Evolutionary conservation across 805 yeast species (phyloP).

Genomic region (Teunomyces tritomae): DNA sequence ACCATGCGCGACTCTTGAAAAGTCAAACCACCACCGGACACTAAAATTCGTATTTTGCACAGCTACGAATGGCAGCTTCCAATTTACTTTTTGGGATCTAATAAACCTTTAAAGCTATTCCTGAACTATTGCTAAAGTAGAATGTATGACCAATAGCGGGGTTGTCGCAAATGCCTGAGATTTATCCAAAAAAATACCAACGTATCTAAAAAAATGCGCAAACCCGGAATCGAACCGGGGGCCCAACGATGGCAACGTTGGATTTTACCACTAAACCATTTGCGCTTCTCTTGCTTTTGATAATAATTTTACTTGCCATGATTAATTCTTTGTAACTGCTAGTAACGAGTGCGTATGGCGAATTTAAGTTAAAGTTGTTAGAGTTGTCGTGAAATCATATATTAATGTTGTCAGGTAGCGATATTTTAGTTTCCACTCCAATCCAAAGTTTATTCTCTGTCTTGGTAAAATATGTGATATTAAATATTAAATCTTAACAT

Average conservation of each 20-base stretch:
- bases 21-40: background rate
- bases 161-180: background rate
- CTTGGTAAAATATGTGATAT: background rate
- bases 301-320: background rate
- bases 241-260: slow-evolving; percentile 5
- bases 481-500: background rate
- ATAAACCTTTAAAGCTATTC: background rate
- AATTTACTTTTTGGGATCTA: background rate
- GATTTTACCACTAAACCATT: slow-evolving; percentile 5
- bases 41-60: background rate
- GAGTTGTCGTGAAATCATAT: background rate
- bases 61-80: background rate
- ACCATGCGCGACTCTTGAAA: background rate
- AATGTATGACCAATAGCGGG: too few relatives aligned
- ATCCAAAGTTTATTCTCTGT: background rate
- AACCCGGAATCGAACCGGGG: slow-evolving; percentile 5
- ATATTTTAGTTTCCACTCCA: background rate
- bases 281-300: background rate
- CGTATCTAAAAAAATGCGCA: background rate
- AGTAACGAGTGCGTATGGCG: background rate
- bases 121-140: too few relatives aligned
- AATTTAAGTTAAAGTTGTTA: background rate
- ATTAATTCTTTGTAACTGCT: background rate
- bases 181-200: background rate
- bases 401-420: background rate